These are phyloP conservation scores for Aspergillus mulundensis DNA, from an alignment of 495 filamentous ascomycete genomes.

Conservation along the genomic window DNA sequence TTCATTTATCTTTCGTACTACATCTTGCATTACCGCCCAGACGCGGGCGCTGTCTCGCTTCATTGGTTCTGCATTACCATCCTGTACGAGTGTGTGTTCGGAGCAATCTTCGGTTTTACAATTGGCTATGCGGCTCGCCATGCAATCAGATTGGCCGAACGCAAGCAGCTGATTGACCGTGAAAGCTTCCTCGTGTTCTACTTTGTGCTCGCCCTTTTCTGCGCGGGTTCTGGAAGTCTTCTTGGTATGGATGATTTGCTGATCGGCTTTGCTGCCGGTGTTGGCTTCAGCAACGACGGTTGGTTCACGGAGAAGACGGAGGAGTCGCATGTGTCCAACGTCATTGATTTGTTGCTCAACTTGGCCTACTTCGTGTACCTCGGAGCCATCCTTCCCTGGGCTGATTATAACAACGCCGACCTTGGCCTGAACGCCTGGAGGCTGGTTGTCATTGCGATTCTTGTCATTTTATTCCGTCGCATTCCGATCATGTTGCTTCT, in stretches of 20 bases:
- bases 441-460: slow-evolving; percentile 79
- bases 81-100: slow-evolving; percentile 94
- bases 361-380: slow-evolving; percentile 98
- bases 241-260: slow-evolving; percentile 95
- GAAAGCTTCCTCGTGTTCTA: slow-evolving; percentile 99
- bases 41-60: slow-evolving; percentile 64
- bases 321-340: slow-evolving; percentile 97
- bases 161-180: slow-evolving; percentile 81
- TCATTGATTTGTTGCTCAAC: slow-evolving; percentile 96
- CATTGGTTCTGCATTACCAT: slow-evolving; percentile 91
- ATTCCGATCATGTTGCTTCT: slow-evolving; percentile 93
- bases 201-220: slow-evolving; percentile 94
- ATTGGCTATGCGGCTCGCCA: slow-evolving; percentile 88
- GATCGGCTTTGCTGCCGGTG: slow-evolving; percentile 90
- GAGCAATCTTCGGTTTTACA: slow-evolving; percentile 80
- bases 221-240: slow-evolving; percentile 88
- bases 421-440: slow-evolving; percentile 81
- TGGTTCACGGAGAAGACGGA: slow-evolving; percentile 99
- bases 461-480: slow-evolving; percentile 93
- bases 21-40: slow-evolving; percentile 71
- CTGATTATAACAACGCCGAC: slow-evolving; percentile 66
- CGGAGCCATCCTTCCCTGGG: slow-evolving; percentile 95
- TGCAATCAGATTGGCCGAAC: slow-evolving; percentile 85
- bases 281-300: slow-evolving; percentile 97
- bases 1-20: slow-evolving; percentile 94